A percentile compares a stretch with the other conserved stretches of the same genome.
Conservation (phyloP, 345 rosid genomes). For the Ceriops zippeliana region DNA sequence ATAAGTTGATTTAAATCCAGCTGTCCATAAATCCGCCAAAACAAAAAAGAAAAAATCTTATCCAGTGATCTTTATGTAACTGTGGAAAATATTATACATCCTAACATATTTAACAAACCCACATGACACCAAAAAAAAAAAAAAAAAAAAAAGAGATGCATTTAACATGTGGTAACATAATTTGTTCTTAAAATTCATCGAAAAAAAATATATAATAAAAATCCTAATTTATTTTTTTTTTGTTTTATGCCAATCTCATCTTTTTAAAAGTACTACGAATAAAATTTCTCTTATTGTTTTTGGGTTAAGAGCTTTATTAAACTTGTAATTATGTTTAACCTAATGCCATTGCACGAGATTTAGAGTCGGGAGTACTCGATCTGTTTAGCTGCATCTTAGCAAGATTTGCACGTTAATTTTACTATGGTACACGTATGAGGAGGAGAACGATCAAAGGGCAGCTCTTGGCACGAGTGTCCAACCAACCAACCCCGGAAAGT, state of each 20-base stretch:
- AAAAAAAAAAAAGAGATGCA: too few relatives aligned
- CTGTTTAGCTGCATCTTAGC: neutral
- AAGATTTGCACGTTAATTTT: neutral
- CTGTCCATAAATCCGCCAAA: neutral
- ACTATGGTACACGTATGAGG: neutral
- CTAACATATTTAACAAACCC: too few relatives aligned
- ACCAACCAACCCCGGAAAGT: neutral
- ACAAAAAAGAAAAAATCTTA: neutral
- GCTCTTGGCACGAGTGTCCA: conserved; percentile 5
- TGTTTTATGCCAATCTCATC: too few relatives aligned
- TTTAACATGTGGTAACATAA: too few relatives aligned
- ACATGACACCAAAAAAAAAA: too few relatives aligned
- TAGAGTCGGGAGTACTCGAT: neutral
- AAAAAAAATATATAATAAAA: too few relatives aligned
- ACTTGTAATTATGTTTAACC: neutral
- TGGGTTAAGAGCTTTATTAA: neutral
- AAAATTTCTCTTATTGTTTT: neutral
- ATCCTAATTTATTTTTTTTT: too few relatives aligned
- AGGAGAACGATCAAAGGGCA: neutral
- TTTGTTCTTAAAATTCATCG: too few relatives aligned
- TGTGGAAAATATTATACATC: too few relatives aligned
- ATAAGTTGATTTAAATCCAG: neutral
- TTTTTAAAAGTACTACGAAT: neutral
- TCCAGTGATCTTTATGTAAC: neutral
- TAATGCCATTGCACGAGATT: neutral